These are phyloP conservation scores for Strigomonas culicis DNA, from an alignment of 208 protist species.

Conservation along the genomic window DNA sequence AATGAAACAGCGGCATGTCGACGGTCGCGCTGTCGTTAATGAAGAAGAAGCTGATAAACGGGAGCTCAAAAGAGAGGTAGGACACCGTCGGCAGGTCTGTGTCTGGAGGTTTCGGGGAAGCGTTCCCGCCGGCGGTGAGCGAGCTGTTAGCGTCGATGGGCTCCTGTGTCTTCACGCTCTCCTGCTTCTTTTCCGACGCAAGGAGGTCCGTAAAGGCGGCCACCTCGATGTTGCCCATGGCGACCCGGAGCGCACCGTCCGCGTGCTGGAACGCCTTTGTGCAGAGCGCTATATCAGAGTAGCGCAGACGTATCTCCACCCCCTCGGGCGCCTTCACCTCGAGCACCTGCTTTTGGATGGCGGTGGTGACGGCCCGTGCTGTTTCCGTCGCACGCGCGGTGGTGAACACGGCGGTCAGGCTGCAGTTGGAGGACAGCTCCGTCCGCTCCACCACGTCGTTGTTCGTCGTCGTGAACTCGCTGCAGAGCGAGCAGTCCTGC, in stretches of 20 bases:
- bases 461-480: slow-evolving; percentile 15
- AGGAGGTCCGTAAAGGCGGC: slow-evolving; percentile 27
- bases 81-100: background rate
- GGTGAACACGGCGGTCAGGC: slow-evolving; percentile 18
- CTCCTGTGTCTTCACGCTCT: slow-evolving; percentile 10
- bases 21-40: slow-evolving; percentile 38
- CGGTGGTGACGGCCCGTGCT: background rate
- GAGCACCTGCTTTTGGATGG: slow-evolving; percentile 1
- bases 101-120: no score
- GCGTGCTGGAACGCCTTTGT: slow-evolving; percentile 26
- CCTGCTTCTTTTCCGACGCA: slow-evolving; percentile 9
- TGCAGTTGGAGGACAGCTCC: slow-evolving; percentile 26
- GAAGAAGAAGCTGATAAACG: slow-evolving; percentile 29
- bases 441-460: slow-evolving; percentile 16
- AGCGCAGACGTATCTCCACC: slow-evolving; percentile 36
- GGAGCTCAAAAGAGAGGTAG: slow-evolving; percentile 18
- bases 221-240: slow-evolving; percentile 28
- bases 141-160: background rate
- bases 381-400: background rate
- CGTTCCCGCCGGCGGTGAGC: no score
- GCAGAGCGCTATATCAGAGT: slow-evolving; percentile 33
- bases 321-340: slow-evolving; percentile 21
- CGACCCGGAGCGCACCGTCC: slow-evolving; percentile 20
- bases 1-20: slow-evolving; percentile 36
- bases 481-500: slow-evolving; percentile 20